Conservation (phyloP, 108 stramenopile genomes). For the Mayamaea pseudoterrestris region DNA sequence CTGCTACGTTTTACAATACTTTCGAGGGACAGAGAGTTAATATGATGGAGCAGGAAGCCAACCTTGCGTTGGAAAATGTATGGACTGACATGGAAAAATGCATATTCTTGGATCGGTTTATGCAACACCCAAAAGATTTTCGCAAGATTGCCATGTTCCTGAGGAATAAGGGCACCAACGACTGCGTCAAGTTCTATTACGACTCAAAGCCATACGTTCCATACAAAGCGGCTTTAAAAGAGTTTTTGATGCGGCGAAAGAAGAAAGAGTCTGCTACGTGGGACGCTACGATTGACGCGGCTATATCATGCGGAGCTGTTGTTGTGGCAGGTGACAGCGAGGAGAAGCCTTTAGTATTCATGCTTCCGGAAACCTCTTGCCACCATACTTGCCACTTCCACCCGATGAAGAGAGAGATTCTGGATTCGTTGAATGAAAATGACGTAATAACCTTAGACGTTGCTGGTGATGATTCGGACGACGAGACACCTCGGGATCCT, state of each 20-base stretch:
- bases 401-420: slow-evolving; percentile 51
- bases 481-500: neutral
- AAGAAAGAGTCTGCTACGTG: slow-evolving; percentile 49
- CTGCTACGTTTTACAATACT: slow-evolving; percentile 46
- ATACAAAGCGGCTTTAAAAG: slow-evolving; percentile 77
- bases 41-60: slow-evolving; percentile 39
- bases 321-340: slow-evolving; percentile 44
- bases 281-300: slow-evolving; percentile 77
- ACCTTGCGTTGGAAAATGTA: slow-evolving; percentile 23
- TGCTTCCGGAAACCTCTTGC: slow-evolving; percentile 41
- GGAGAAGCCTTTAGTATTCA: slow-evolving; percentile 58
- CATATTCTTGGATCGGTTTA: slow-evolving; percentile 92
- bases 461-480: neutral
- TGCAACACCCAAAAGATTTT: slow-evolving; percentile 96
- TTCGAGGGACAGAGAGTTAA: slow-evolving; percentile 40
- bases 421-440: slow-evolving; percentile 17
- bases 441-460: slow-evolving; percentile 5
- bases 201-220: slow-evolving; percentile 81
- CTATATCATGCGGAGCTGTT: slow-evolving; percentile 52
- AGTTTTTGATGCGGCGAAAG: slow-evolving; percentile 70
- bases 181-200: slow-evolving; percentile 91
- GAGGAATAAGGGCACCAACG: slow-evolving; percentile 76
- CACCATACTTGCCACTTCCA: slow-evolving; percentile 47
- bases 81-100: slow-evolving; percentile 99
- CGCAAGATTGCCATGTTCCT: slow-evolving; percentile 87